Percentiles rank a stretch among this genome's conserved stretches.
These are phyloP conservation scores for Medicago truncatula DNA, from an alignment of 306 rosid genomes.

Conservation along the genomic window MtrunA17r5.0-ANR NC_053044.1:31108001-31108500, in stretches of 20 bases:
- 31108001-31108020: too few species aligned
- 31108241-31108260: background rate
- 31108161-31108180: background rate
- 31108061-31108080: too few species aligned
- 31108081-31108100: too few species aligned
- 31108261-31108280: background rate
- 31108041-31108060: too few species aligned
- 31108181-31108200: background rate
- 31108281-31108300: slow-evolving; percentile 19
- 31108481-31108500: slow-evolving; percentile 22
- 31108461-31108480: background rate
- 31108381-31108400: background rate
- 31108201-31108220: background rate
- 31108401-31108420: slow-evolving; percentile 45
- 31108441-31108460: background rate
- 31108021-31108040: too few species aligned
- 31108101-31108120: too few species aligned
- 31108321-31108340: background rate
- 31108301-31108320: background rate
- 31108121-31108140: too few species aligned
- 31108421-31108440: background rate
- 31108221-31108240: background rate
- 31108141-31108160: background rate
- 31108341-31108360: background rate
- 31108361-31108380: background rate